Percentiles rank a stretch among this genome's conserved stretches.
phyloP scores from a whole-genome alignment of 1,284 basidiomycete species.

The Leccinum insolens region DNA sequence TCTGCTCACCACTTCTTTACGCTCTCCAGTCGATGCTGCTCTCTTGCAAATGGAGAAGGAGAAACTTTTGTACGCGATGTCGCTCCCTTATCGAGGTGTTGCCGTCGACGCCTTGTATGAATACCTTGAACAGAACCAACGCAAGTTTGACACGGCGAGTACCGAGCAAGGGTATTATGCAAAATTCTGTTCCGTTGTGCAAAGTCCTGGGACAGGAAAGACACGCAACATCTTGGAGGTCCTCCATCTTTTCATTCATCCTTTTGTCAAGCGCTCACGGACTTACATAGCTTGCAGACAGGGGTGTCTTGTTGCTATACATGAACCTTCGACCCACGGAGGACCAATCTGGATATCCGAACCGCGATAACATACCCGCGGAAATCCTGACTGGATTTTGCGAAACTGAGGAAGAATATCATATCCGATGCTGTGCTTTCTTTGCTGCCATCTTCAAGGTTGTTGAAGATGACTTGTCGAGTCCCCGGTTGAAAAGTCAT shows the following conservation, averaged over 20 bases:
- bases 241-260: neutral
- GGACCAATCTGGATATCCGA: too few species aligned
- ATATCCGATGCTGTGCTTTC: neutral
- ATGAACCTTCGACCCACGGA: constrained; percentile 29
- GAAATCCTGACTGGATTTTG: neutral
- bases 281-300: too few species aligned
- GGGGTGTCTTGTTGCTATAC: too few species aligned
- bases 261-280: too few species aligned
- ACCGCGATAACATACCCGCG: neutral
- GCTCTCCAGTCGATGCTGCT: neutral
- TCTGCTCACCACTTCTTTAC: neutral
- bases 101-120: neutral
- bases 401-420: neutral
- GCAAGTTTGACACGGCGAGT: too few species aligned
- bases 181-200: neutral
- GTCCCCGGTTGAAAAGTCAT: neutral
- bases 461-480: neutral
- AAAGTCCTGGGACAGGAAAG: neutral
- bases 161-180: neutral
- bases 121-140: neutral
- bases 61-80: neutral
- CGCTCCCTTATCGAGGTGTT: neutral
- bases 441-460: neutral
- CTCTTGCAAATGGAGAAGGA: too few species aligned
- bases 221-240: neutral